These are phyloP conservation scores for Verticillium tricorpus DNA, from an alignment of 2,329 filamentous ascomycete genomes.

Conservation along the genomic window DNA sequence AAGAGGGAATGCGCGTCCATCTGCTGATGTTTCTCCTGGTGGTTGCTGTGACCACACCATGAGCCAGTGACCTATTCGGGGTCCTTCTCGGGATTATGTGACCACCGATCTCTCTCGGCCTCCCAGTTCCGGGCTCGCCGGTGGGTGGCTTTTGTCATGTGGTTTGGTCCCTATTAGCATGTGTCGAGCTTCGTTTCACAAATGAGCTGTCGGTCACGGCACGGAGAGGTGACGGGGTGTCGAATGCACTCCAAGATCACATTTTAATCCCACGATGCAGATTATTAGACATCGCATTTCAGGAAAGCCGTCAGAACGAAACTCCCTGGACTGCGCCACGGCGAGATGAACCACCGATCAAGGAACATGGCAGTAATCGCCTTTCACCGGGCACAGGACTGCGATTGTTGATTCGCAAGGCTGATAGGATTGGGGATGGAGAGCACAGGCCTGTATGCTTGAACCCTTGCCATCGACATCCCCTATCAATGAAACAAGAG, in stretches of 20 bases:
- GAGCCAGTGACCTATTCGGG: not conserved
- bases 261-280: too few relatives aligned
- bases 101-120: not conserved
- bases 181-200: slow-evolving; percentile 5
- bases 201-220: slow-evolving; percentile 4
- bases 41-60: slow-evolving; percentile 9
- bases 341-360: too few relatives aligned
- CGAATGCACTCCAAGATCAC: too few relatives aligned
- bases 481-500: slow-evolving; percentile 12
- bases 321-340: too few relatives aligned
- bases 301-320: too few relatives aligned
- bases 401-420: not conserved
- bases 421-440: slow-evolving; percentile 2
- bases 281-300: too few relatives aligned
- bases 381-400: not conserved
- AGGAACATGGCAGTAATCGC: too few relatives aligned
- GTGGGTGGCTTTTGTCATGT: not conserved
- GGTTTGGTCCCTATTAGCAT: not conserved
- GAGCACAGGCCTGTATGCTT: slow-evolving; percentile 6
- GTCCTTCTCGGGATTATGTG: not conserved
- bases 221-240: not conserved
- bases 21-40: slow-evolving; percentile 9
- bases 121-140: not conserved
- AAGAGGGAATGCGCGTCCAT: slow-evolving; percentile 2
- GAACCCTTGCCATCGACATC: slow-evolving; percentile 2